A percentile compares a stretch with the other conserved stretches of the same genome.
These are phyloP conservation scores for Plectosphaerella plurivora DNA, from an alignment of 2,329 filamentous ascomycete species.

Conservation along the genomic window DNA sequence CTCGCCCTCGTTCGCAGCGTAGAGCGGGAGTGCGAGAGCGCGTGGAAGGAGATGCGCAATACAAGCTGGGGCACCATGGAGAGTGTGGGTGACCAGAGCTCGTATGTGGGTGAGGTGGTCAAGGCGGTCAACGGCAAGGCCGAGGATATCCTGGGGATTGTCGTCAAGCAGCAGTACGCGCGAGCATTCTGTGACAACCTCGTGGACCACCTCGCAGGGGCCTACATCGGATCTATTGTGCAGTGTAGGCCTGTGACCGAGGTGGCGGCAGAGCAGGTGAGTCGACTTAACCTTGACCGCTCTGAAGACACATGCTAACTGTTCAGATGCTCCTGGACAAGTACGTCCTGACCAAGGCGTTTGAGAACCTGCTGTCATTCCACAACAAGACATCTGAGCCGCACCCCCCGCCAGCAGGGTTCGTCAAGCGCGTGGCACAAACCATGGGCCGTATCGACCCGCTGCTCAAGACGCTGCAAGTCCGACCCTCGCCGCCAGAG, in stretches of 20 bases:
- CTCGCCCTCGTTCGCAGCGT: conserved; percentile 79
- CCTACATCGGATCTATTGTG: conserved; percentile 79
- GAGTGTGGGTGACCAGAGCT: conserved; percentile 86
- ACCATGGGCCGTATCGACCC: conserved; percentile 86
- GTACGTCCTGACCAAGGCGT: conserved; percentile 79
- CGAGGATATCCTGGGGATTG: conserved; percentile 67
- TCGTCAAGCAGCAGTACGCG: conserved; percentile 91
- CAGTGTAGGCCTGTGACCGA: conserved; percentile 89
- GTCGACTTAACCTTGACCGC: too few relatives aligned
- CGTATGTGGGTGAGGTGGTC: conserved; percentile 81
- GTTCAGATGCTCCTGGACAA: conserved; percentile 88
- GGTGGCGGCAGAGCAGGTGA: conserved; percentile 84
- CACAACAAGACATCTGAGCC: conserved; percentile 42
- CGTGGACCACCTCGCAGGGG: conserved; percentile 78
- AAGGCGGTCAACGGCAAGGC: conserved; percentile 67
- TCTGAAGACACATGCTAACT: conserved; percentile 16
- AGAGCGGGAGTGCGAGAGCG: conserved; percentile 75
- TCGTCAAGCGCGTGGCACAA: conserved; percentile 79
- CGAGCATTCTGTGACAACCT: conserved; percentile 93
- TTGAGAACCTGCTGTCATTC: conserved; percentile 66
- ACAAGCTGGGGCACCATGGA: conserved; percentile 94
- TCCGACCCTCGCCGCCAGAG: conserved; percentile 85
- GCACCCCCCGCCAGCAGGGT: conserved; percentile 50
- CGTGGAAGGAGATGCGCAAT: conserved; percentile 96
- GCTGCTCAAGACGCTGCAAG: conserved; percentile 93